Evolutionary conservation across 192 early-diverging fungal genomes (phyloP).

Genomic region (Umbelopsis vinacea): DNA sequence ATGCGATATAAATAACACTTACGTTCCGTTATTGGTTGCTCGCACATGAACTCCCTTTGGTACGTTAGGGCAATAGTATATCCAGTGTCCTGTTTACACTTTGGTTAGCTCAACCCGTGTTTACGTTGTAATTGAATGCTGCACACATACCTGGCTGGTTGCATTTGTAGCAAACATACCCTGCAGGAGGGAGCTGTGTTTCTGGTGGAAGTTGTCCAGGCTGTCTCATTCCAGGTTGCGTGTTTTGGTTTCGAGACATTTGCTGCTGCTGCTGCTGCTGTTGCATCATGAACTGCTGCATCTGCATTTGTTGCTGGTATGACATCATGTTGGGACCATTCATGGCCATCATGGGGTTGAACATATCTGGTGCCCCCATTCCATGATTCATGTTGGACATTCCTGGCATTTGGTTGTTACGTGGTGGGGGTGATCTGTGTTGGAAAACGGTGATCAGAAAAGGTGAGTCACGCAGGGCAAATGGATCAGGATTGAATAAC

Average conservation of each 20-base stretch:
- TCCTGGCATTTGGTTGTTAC: not conserved
- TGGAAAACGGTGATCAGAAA: not conserved
- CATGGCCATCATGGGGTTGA: conserved; percentile 33
- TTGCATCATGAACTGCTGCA: conserved; percentile 29
- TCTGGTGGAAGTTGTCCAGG: conserved; percentile 54
- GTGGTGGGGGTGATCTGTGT: conserved; percentile 20
- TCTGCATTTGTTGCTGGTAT: conserved; percentile 30
- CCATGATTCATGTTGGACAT: conserved; percentile 6
- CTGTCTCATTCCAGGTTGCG: conserved; percentile 22
- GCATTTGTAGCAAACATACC: conserved; percentile 39
- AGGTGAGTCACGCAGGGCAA: not conserved
- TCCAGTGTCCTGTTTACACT: conserved; percentile 39
- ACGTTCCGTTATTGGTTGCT: not conserved
- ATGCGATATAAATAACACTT: not conserved
- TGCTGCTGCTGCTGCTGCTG: conserved; percentile 39
- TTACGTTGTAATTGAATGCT: too few relatives aligned
- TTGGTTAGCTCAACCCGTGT: too few relatives aligned
- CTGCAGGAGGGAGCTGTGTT: conserved; percentile 66
- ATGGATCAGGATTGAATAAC: not conserved
- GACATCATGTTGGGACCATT: conserved; percentile 26
- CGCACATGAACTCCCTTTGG: conserved; percentile 38
- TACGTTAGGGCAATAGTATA: conserved; percentile 48
- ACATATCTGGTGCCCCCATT: not conserved
- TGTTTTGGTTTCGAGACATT: conserved; percentile 28
- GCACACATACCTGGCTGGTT: conserved; percentile 34